phyloP scores from a whole-genome alignment of 2,329 filamentous ascomycete genomes.

The Aspergillus terreus region DNA sequence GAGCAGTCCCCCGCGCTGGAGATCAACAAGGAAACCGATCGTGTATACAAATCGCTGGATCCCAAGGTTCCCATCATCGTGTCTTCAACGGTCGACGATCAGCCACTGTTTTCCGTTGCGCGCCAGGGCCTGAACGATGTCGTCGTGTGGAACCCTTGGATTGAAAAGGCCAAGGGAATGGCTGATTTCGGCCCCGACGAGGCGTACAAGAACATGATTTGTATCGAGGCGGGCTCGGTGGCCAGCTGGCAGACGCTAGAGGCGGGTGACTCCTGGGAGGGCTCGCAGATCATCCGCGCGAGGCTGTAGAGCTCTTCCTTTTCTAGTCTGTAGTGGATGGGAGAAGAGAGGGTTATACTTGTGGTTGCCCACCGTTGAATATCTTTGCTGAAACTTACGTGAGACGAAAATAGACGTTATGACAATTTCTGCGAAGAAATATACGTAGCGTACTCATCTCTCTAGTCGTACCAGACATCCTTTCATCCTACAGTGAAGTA shows the following conservation, averaged over 20 bases:
- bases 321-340: not conserved
- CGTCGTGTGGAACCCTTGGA: slow-evolving; percentile 97
- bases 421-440: not conserved
- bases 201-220: slow-evolving; percentile 90
- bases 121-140: slow-evolving; percentile 83
- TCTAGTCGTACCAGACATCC: too few species aligned
- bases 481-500: too few species aligned
- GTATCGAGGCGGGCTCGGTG: slow-evolving; percentile 86
- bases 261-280: slow-evolving; percentile 67
- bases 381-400: not conserved
- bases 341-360: slow-evolving; percentile 24
- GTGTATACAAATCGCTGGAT: slow-evolving; percentile 70
- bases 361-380: slow-evolving; percentile 24
- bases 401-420: not conserved
- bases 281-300: slow-evolving; percentile 55
- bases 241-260: slow-evolving; percentile 80
- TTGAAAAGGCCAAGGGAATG: slow-evolving; percentile 76
- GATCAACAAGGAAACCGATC: slow-evolving; percentile 78
- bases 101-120: slow-evolving; percentile 66
- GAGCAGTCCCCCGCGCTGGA: slow-evolving; percentile 62
- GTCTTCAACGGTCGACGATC: slow-evolving; percentile 47
- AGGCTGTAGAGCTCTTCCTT: slow-evolving; percentile 24
- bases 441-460: too few species aligned
- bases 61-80: slow-evolving; percentile 44
- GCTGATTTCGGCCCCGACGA: slow-evolving; percentile 85